Evolutionary conservation across 2,329 filamentous ascomycete genomes (phyloP).

Genomic region (Conoideocrella luteorostrata): DNA sequence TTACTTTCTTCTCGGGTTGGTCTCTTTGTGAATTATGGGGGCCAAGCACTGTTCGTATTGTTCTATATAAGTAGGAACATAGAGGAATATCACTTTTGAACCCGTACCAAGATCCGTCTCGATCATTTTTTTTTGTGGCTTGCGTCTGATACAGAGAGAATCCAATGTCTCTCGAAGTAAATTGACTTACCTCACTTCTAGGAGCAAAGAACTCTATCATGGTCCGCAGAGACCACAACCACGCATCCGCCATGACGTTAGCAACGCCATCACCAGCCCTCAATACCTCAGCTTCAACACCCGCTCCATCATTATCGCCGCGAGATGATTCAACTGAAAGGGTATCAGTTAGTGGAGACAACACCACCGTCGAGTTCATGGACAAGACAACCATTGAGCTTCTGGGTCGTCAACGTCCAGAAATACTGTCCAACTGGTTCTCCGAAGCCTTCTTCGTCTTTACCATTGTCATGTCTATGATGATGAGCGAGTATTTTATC

Average conservation of each 20-base stretch:
- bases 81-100: too few species aligned
- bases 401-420: constrained; percentile 56
- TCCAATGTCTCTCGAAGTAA: too few species aligned
- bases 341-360: background rate
- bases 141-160: too few species aligned
- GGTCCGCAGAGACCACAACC: background rate
- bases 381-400: constrained; percentile 43
- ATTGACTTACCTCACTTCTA: too few species aligned
- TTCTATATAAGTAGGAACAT: too few species aligned
- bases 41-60: too few species aligned
- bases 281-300: background rate
- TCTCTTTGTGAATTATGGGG: too few species aligned
- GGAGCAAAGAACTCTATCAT: too few species aligned
- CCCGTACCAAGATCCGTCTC: too few species aligned
- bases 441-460: constrained; percentile 58
- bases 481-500: constrained; percentile 67
- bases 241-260: background rate
- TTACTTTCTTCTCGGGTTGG: too few species aligned
- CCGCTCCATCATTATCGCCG: background rate
- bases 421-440: constrained; percentile 43
- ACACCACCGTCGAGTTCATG: constrained; percentile 3
- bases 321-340: background rate
- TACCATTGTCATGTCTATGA: constrained; percentile 55
- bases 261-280: background rate
- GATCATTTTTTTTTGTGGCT: too few species aligned